These are phyloP conservation scores for Ophidiomyces ophidiicola DNA, from an alignment of 2,329 filamentous ascomycete genomes.

Conservation along the genomic window DNA sequence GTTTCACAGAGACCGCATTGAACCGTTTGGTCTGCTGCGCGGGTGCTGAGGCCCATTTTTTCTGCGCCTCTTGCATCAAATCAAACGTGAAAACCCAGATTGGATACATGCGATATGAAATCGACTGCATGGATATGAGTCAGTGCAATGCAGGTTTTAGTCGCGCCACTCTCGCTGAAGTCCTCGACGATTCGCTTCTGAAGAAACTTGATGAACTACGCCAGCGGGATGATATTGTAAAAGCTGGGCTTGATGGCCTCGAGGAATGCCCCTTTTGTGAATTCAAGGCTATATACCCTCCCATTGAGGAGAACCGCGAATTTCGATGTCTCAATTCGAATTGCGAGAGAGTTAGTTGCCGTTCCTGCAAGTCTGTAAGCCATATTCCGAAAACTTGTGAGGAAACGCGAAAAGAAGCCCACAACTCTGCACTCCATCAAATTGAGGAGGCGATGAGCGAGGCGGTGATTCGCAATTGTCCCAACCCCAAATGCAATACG, in stretches of 20 bases:
- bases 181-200: slow-evolving; percentile 47
- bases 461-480: slow-evolving; percentile 62
- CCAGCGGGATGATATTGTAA: slow-evolving; percentile 55
- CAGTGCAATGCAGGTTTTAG: slow-evolving; percentile 54
- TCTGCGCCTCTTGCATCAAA: slow-evolving; percentile 56
- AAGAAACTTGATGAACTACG: slow-evolving; percentile 58
- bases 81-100: slow-evolving; percentile 56
- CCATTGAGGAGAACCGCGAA: slow-evolving; percentile 55
- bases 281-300: slow-evolving; percentile 61
- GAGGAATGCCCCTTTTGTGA: slow-evolving; percentile 71
- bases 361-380: slow-evolving; percentile 54
- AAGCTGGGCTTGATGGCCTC: slow-evolving; percentile 58
- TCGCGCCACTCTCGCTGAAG: slow-evolving; percentile 41
- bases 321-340: slow-evolving; percentile 58
- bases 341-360: slow-evolving; percentile 54
- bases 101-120: slow-evolving; percentile 54
- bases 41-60: slow-evolving; percentile 48
- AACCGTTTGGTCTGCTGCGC: slow-evolving; percentile 60
- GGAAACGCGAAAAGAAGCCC: slow-evolving; percentile 50
- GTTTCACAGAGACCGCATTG: slow-evolving; percentile 53
- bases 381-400: slow-evolving; percentile 63
- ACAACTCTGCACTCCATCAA: slow-evolving; percentile 48
- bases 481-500: slow-evolving; percentile 47
- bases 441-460: slow-evolving; percentile 78
- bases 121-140: slow-evolving; percentile 59